These are phyloP conservation scores for Onygenales sp. DNA, from an alignment of 2,329 filamentous ascomycete species.

Conservation along the genomic window DNA sequence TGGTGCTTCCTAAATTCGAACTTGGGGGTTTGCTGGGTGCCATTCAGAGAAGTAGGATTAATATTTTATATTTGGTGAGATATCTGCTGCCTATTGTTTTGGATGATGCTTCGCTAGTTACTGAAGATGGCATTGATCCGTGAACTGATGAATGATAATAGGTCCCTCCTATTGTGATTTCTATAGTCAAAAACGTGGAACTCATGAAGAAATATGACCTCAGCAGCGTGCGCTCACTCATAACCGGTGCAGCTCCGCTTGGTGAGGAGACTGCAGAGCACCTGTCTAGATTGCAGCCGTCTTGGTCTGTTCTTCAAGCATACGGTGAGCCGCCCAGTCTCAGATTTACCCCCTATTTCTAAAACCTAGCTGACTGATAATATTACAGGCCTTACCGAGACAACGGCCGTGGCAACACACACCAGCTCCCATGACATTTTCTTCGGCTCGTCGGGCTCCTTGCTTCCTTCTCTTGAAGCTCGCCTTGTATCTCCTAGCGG, in stretches of 20 bases:
- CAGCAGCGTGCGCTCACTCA: constrained; percentile 51
- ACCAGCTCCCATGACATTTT: constrained; percentile 48
- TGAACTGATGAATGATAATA: not conserved
- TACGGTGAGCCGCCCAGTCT: constrained; percentile 37
- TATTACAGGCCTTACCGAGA: constrained; percentile 54
- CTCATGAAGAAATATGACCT: constrained; percentile 56
- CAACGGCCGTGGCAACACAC: constrained; percentile 50
- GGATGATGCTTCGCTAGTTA: not conserved
- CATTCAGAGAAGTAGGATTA: constrained; percentile 56
- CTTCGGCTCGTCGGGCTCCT: constrained; percentile 57
- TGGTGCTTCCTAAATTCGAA: constrained; percentile 65
- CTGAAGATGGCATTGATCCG: no score
- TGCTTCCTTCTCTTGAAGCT: constrained; percentile 51
- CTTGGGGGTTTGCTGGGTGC: constrained; percentile 48
- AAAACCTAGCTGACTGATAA: not conserved
- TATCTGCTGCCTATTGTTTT: not conserved
- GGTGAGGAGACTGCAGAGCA: constrained; percentile 58
- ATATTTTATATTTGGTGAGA: constrained; percentile 51
- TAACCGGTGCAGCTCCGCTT: constrained; percentile 63
- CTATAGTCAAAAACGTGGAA: constrained; percentile 53
- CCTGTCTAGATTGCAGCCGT: constrained; percentile 48
- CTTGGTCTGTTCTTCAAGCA: constrained; percentile 55
- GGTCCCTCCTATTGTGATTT: constrained; percentile 60
- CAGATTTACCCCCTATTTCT: not conserved
- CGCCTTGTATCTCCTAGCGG: constrained; percentile 57